Conservation (phyloP, 257 asterid genomes). For the Solanum chilense region DNA sequence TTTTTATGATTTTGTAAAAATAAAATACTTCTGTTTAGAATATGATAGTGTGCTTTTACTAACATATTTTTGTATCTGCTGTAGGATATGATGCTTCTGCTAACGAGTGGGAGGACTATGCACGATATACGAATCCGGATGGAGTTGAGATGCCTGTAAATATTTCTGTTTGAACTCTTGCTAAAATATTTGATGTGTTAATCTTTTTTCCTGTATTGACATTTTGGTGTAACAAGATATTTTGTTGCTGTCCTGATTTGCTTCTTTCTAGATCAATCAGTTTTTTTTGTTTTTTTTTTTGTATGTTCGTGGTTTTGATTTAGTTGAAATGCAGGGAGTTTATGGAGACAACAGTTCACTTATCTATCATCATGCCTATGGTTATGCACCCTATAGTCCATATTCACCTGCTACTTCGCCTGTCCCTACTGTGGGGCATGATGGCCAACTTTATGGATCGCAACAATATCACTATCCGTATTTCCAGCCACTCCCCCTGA, state of each 20-base stretch:
- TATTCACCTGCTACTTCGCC: conserved; percentile 65
- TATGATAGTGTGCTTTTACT: neutral
- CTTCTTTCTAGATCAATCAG: neutral
- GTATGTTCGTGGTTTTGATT: neutral
- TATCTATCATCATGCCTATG: conserved; percentile 55
- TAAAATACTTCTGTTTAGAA: neutral
- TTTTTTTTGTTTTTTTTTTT: neutral
- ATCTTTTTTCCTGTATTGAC: neutral
- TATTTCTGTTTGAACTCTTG: neutral
- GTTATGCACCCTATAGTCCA: conserved; percentile 51
- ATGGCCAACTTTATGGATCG: conserved; percentile 63
- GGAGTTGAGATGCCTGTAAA: conserved; percentile 48
- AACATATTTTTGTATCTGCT: neutral
- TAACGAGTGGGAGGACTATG: conserved; percentile 42
- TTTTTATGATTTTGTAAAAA: neutral
- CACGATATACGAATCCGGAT: conserved; percentile 30
- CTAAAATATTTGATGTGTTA: neutral
- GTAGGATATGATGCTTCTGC: conserved; percentile 33
- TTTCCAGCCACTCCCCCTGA: conserved; percentile 44
- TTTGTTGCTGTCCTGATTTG: neutral
- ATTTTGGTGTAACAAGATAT: neutral
- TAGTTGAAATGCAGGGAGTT: conserved; percentile 28
- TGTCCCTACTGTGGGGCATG: conserved; percentile 60
- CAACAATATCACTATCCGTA: conserved; percentile 74
- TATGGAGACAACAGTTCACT: conserved; percentile 62